Conservation (phyloP, 257 asterid species). For the Rubia yunnanensis region DNA sequence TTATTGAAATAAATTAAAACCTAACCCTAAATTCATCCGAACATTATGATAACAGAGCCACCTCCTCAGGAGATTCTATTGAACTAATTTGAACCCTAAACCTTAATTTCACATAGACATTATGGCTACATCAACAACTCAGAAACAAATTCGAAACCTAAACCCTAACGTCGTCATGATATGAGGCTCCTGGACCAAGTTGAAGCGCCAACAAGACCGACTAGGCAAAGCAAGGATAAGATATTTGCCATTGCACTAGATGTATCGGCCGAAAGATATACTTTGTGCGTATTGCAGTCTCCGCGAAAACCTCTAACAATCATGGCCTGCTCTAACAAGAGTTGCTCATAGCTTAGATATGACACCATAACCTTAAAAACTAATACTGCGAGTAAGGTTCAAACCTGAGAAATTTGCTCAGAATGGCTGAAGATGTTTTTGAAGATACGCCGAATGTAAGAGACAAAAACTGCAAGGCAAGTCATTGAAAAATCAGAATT, state of each 20-base stretch:
- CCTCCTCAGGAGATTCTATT: too few relatives aligned
- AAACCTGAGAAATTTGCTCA: slow-evolving; percentile 84
- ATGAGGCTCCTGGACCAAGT: slow-evolving; percentile 32
- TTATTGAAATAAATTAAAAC: too few relatives aligned
- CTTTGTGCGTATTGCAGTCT: slow-evolving; percentile 53
- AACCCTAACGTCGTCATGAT: slow-evolving; percentile 24
- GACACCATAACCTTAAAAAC: background rate
- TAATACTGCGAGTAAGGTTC: background rate
- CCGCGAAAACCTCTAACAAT: slow-evolving; percentile 93
- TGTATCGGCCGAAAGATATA: slow-evolving; percentile 58
- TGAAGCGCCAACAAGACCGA: slow-evolving; percentile 56
- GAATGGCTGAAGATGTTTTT: slow-evolving; percentile 74
- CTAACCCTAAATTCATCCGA: background rate
- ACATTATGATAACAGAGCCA: too few relatives aligned
- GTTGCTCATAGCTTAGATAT: background rate
- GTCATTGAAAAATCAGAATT: slow-evolving; percentile 6
- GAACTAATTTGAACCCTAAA: too few relatives aligned
- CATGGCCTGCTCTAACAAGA: slow-evolving; percentile 64
- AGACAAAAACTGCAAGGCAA: slow-evolving; percentile 63
- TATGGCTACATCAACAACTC: too few relatives aligned
- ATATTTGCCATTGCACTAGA: slow-evolving; percentile 46
- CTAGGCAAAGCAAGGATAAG: slow-evolving; percentile 52
- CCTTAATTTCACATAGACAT: background rate
- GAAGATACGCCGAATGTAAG: slow-evolving; percentile 75
- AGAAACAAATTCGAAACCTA: too few relatives aligned